Evolutionary conservation across 2,329 filamentous ascomycete species (phyloP).

Genomic region (Fusarium oxysporum): DNA sequence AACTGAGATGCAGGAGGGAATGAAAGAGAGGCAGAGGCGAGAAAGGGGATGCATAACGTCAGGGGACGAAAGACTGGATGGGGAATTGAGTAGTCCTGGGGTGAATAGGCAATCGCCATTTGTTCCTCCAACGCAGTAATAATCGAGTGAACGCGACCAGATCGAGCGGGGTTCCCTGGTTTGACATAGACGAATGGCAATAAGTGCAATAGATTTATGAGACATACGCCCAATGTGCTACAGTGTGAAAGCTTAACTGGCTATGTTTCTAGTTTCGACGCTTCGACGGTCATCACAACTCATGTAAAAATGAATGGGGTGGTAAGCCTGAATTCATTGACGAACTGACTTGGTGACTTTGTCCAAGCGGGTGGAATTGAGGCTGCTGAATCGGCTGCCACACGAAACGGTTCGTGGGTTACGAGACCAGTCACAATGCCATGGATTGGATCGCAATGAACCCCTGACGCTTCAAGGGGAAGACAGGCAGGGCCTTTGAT

Average conservation of each 20-base stretch:
- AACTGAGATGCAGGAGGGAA: constrained; percentile 23
- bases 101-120: constrained; percentile 6
- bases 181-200: constrained; percentile 3
- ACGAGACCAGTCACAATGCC: constrained; percentile 23
- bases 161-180: constrained; percentile 8
- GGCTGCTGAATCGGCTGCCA: constrained; percentile 36
- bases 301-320: neutral
- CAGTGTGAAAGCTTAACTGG: neutral
- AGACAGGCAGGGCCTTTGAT: neutral
- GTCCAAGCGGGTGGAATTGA: constrained; percentile 34
- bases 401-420: constrained; percentile 37
- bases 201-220: constrained; percentile 7
- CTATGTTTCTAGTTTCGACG: neutral
- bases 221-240: neutral
- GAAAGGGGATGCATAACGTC: constrained; percentile 32
- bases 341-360: neutral
- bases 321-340: constrained; percentile 3
- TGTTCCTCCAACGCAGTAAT: neutral
- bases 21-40: constrained; percentile 19
- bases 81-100: constrained; percentile 28
- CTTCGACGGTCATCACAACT: constrained; percentile 18
- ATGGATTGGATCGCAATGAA: constrained; percentile 34
- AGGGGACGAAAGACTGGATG: constrained; percentile 24
- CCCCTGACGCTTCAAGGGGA: constrained; percentile 24
- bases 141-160: neutral